Evolutionary conservation across 179 eudicot species (phyloP).

Genomic region (Actinidia arguta): DNA sequence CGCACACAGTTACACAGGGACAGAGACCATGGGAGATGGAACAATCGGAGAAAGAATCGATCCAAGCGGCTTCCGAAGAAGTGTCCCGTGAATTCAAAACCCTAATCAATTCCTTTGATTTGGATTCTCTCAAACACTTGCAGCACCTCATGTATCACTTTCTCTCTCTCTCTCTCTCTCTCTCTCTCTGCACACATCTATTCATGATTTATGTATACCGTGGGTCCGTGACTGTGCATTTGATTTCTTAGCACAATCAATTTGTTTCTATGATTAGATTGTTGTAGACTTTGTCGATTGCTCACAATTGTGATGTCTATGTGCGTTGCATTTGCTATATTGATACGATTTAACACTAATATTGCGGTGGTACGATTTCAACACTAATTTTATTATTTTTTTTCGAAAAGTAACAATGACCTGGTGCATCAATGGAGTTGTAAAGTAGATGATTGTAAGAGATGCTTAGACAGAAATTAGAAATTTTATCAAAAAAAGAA

Average conservation of each 20-base stretch:
- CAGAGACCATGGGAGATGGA: conserved; percentile 37
- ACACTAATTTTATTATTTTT: too few relatives aligned
- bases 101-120: conserved; percentile 53
- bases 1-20: too few relatives aligned
- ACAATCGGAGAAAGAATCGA: conserved; percentile 46
- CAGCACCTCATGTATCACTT: conserved; percentile 71
- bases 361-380: too few relatives aligned
- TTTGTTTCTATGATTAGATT: background rate
- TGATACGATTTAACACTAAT: too few relatives aligned
- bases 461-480: background rate
- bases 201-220: background rate
- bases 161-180: conserved; percentile 18
- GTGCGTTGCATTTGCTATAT: background rate
- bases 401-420: background rate
- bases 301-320: background rate
- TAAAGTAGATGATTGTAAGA: background rate
- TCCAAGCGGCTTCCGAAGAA: conserved; percentile 58
- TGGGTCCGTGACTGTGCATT: background rate
- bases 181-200: background rate
- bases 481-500: too few relatives aligned
- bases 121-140: conserved; percentile 70
- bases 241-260: background rate
- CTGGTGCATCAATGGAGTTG: background rate
- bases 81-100: conserved; percentile 71
- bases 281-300: background rate